Evolutionary conservation across 2,329 filamentous ascomycete genomes (phyloP), one percentile per base, ranked within the genome.

Genomic region (Trichophyton benhamiae): DNA sequence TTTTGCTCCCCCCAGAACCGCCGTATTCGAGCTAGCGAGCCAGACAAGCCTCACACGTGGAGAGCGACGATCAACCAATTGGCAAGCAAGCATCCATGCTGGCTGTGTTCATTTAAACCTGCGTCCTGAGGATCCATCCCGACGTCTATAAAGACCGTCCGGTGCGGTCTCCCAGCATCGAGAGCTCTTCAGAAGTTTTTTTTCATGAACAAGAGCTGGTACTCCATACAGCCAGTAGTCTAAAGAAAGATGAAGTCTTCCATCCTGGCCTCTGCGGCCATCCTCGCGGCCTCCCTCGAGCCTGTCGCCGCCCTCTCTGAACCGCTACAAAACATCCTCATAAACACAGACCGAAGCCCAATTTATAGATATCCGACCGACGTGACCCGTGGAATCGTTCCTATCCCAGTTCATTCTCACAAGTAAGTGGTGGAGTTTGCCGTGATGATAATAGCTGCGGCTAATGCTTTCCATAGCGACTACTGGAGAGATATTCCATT

Each of bases 311-410:
- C 55, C 6, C 2, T 33, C 63, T 42, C 63, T 25, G 15, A 63
- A 61, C 6, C 76, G 46, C 72, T 85, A 53, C 81, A 84, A 67
- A 78, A 79, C 62, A 80, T 85, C 59, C 69, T 85, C 59, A 74
- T 76, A 60, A 79, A 83, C 65, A 82, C 81, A 4, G 77, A 82
- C 66, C 71, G 75, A 22, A 78, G 76, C 55, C 72, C 77, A 8
- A 73, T 79, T 20, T 85, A 85, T 70, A 76, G 70, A 17, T 86
- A 85, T 71, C 83, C 83, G 0, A 86, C 83, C 0, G 80, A 83
- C 67, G 74, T 86, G 20, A 85, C 83, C 0, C 77, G 82, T 63
- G 82, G 78, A 1, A 83, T 86, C 63, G 67, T 83, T 33, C 83
- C 83, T 46, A 74, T 75, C 55, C 73, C 73, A 38, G 72, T 73